phyloP scores from a whole-genome alignment of 2,329 filamentous ascomycete genomes.

The Calonectria crousiana region DNA sequence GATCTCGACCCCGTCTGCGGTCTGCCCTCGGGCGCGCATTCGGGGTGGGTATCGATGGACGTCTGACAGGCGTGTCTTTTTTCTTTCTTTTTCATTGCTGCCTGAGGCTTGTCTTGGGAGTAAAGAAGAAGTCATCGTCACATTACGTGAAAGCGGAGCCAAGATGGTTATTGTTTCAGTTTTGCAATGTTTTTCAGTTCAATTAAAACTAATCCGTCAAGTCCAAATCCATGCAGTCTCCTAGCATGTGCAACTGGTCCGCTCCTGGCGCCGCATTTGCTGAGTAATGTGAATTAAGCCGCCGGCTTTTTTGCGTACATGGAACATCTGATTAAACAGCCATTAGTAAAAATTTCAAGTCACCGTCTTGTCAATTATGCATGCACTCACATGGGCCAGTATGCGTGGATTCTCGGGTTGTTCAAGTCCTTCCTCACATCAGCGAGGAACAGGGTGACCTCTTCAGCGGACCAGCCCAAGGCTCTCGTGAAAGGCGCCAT shows the following conservation, averaged over 20 bases:
- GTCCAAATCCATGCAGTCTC: too few species aligned
- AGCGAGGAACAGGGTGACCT: constrained; percentile 18
- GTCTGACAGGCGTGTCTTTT: constrained; percentile 74
- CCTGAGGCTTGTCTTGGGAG: constrained; percentile 53
- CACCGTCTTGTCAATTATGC: too few species aligned
- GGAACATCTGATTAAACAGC: background rate
- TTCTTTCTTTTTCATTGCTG: constrained; percentile 64
- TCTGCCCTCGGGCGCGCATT: constrained; percentile 81
- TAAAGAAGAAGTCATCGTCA: background rate
- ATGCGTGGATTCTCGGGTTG: constrained; percentile 18
- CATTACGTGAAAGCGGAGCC: too few species aligned
- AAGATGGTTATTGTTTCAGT: too few species aligned
- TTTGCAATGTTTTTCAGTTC: too few species aligned
- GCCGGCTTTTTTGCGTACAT: background rate
- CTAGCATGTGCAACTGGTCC: too few species aligned
- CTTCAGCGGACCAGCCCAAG: constrained; percentile 19
- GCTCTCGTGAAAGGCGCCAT: constrained; percentile 25
- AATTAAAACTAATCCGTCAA: too few species aligned
- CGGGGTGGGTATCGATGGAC: constrained; percentile 86
- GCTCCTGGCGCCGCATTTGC: too few species aligned
- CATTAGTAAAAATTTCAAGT: background rate
- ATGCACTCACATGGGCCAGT: constrained; percentile 24
- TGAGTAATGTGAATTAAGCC: background rate
- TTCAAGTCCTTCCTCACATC: constrained; percentile 17
- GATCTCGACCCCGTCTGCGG: constrained; percentile 83